Conservation (phyloP, 345 rosid genomes). For the Abelmoschus esculentus region DNA sequence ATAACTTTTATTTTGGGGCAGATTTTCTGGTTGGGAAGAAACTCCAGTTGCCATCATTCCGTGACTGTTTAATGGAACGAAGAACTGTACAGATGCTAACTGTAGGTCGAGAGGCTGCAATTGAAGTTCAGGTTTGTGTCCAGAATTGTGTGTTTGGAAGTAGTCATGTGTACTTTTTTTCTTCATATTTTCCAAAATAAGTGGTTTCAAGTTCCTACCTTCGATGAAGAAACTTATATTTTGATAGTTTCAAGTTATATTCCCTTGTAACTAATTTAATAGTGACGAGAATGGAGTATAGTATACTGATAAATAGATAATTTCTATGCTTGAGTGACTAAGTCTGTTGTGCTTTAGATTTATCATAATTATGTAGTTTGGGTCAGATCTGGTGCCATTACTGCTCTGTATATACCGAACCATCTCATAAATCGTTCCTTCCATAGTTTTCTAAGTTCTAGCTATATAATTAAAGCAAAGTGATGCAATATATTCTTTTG, state of each 20-base stretch:
- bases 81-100: slow-evolving; percentile 89
- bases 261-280: not conserved
- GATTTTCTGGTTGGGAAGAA: slow-evolving; percentile 80
- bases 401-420: not conserved
- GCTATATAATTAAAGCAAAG: not conserved
- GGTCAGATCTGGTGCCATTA: not conserved
- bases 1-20: slow-evolving; percentile 59
- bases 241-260: slow-evolving; percentile 1
- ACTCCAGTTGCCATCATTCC: slow-evolving; percentile 84
- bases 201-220: slow-evolving; percentile 3
- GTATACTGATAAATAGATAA: not conserved
- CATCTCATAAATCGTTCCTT: not conserved
- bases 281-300: not conserved
- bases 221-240: slow-evolving; percentile 3
- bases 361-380: not conserved
- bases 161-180: not conserved
- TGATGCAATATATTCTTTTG: not conserved
- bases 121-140: slow-evolving; percentile 81
- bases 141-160: not conserved
- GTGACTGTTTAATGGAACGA: slow-evolving; percentile 78
- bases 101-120: slow-evolving; percentile 86
- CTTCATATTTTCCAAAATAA: not conserved
- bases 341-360: not conserved
- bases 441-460: not conserved
- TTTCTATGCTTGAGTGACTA: slow-evolving; percentile 1